These are phyloP conservation scores for Neopestalotiopsis sp. DNA, from an alignment of 2,329 filamentous ascomycete genomes.

Conservation along the genomic window DNA sequence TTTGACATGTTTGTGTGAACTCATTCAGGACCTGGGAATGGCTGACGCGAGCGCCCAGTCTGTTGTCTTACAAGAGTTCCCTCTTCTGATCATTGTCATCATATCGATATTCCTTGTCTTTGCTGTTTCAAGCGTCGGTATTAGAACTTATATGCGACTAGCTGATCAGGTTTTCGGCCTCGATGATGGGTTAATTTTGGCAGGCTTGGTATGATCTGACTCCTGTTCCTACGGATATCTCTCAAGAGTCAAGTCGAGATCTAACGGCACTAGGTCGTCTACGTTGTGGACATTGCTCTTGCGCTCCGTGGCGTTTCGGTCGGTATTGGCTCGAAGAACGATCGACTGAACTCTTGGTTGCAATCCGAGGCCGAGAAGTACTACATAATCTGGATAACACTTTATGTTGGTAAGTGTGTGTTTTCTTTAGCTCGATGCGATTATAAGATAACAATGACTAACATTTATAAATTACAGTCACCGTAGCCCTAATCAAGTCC, in stretches of 20 bases:
- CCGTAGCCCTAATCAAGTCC: constrained; percentile 11
- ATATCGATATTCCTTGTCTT: background rate
- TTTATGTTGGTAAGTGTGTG: background rate
- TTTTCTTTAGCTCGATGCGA: too few relatives aligned
- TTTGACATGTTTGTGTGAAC: background rate
- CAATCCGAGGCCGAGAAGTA: constrained; percentile 11
- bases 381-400: constrained; percentile 12
- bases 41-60: background rate
- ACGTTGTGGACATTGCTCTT: constrained; percentile 20
- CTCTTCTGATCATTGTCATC: background rate
- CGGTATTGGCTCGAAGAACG: constrained; percentile 12
- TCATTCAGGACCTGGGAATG: background rate
- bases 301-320: constrained; percentile 5
- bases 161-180: constrained; percentile 9
- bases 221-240: background rate
- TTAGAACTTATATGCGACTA: constrained; percentile 3
- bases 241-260: background rate
- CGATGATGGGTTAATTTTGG: constrained; percentile 6
- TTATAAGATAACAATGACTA: too few relatives aligned
- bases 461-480: too few relatives aligned
- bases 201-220: constrained; percentile 2
- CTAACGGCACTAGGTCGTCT: constrained; percentile 7
- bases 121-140: background rate
- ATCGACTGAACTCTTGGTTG: constrained; percentile 5
- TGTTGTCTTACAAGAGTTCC: constrained; percentile 8